phyloP scores from a whole-genome alignment of 2,329 filamentous ascomycete species.

The Talaromyces pinophilus region DNA sequence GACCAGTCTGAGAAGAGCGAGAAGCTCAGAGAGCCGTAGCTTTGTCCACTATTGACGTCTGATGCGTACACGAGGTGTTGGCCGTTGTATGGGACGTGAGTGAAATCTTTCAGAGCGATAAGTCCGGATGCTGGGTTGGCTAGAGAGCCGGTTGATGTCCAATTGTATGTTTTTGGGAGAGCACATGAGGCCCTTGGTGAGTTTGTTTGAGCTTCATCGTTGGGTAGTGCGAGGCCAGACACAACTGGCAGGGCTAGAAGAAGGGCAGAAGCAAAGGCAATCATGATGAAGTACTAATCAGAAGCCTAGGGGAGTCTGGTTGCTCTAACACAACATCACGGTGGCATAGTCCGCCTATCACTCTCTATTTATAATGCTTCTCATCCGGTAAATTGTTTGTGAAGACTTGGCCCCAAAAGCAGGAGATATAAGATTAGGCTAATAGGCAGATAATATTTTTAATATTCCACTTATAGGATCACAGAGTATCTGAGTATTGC shows the following conservation, averaged over 20 bases:
- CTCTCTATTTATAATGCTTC: not conserved
- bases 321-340: not conserved
- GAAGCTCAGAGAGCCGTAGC: constrained; percentile 62
- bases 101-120: constrained; percentile 66
- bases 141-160: constrained; percentile 56
- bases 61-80: constrained; percentile 64
- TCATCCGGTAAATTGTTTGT: not conserved
- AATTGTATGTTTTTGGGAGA: constrained; percentile 58
- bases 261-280: not conserved
- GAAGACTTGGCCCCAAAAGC: not conserved
- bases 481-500: not conserved
- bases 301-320: not conserved
- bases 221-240: not conserved
- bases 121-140: constrained; percentile 57
- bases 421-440: not conserved
- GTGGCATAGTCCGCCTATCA: no score
- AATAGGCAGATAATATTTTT: not conserved
- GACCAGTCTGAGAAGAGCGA: constrained; percentile 56
- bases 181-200: constrained; percentile 39
- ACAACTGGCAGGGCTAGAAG: not conserved
- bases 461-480: not conserved
- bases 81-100: constrained; percentile 56
- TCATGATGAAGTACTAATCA: not conserved
- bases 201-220: not conserved
- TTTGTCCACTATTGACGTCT: constrained; percentile 45